A percentile compares a stretch with the other conserved stretches of the same genome.
These are phyloP conservation scores for Aspergillus funiculosus DNA, from an alignment of 495 filamentous ascomycete species.

Conservation along the genomic window DNA sequence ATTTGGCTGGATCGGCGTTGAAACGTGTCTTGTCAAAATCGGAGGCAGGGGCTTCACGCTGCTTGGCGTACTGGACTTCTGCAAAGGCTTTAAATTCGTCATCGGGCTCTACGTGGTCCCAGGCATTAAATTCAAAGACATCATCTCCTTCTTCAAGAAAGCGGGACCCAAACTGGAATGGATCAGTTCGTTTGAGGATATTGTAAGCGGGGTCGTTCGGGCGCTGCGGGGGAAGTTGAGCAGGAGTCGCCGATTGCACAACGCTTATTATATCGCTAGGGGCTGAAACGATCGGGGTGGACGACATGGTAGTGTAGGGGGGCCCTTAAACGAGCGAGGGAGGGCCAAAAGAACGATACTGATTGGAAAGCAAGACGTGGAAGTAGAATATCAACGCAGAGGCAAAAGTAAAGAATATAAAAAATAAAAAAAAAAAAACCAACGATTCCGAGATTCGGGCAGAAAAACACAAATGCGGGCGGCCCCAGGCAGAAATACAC, in stretches of 20 bases:
- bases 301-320: conserved; percentile 18
- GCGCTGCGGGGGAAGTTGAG: conserved; percentile 39
- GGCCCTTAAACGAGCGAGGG: conserved; percentile 1
- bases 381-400: background rate
- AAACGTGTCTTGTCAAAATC: conserved; percentile 84
- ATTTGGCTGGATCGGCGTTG: conserved; percentile 83
- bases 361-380: background rate
- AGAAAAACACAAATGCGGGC: background rate
- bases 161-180: conserved; percentile 92
- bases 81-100: conserved; percentile 76
- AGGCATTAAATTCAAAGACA: conserved; percentile 93
- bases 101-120: conserved; percentile 92
- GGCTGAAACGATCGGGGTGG: conserved; percentile 9
- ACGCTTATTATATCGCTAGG: conserved; percentile 23
- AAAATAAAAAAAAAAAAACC: background rate
- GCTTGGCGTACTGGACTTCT: conserved; percentile 70
- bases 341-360: background rate
- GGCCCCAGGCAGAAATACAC: conserved; percentile 11
- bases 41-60: conserved; percentile 74
- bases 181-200: conserved; percentile 74
- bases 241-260: conserved; percentile 44
- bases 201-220: conserved; percentile 50
- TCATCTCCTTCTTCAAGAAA: conserved; percentile 74
- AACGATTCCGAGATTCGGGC: background rate
- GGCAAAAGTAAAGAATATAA: conserved; percentile 1